phyloP scores from a whole-genome alignment of 1,284 basidiomycete species.

The Xanthoconium separans region DNA sequence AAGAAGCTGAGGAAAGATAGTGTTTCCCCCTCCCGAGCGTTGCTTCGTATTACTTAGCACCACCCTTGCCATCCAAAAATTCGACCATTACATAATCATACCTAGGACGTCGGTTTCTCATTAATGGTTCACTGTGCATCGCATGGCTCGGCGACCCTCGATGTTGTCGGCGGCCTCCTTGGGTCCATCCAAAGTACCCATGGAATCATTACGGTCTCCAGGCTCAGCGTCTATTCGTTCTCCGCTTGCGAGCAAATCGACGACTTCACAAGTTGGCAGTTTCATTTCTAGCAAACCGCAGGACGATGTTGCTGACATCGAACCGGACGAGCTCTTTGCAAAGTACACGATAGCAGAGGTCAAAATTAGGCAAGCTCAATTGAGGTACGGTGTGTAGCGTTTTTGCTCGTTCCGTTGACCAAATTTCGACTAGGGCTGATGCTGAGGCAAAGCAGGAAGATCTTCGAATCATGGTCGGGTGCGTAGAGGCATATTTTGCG shows the following conservation, averaged over 20 bases:
- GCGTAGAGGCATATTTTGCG: conserved; percentile 39
- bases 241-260: conserved; percentile 5
- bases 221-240: conserved; percentile 4
- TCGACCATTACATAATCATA: conserved; percentile 21
- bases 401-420: neutral
- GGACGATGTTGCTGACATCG: conserved; percentile 36
- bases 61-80: neutral
- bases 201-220: conserved; percentile 8
- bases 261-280: conserved; percentile 21
- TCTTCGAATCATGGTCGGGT: conserved; percentile 94
- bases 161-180: conserved; percentile 24
- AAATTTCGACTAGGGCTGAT: conserved; percentile 57
- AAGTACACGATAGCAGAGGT: conserved; percentile 75
- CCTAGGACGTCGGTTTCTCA: no score
- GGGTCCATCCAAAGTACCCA: conserved; percentile 17
- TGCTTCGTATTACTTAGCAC: conserved; percentile 1
- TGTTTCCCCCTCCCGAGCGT: conserved; percentile 7
- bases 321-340: conserved; percentile 82
- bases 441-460: conserved; percentile 91
- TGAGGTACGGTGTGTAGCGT: conserved; percentile 50
- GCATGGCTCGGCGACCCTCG: conserved; percentile 37
- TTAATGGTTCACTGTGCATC: neutral
- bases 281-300: conserved; percentile 19
- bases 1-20: conserved; percentile 26
- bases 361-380: conserved; percentile 65